Percentiles rank a stretch among this genome's conserved stretches.
These are phyloP conservation scores for Cephaloascus albidus DNA, from an alignment of 805 yeast species.

Conservation along the genomic window DNA sequence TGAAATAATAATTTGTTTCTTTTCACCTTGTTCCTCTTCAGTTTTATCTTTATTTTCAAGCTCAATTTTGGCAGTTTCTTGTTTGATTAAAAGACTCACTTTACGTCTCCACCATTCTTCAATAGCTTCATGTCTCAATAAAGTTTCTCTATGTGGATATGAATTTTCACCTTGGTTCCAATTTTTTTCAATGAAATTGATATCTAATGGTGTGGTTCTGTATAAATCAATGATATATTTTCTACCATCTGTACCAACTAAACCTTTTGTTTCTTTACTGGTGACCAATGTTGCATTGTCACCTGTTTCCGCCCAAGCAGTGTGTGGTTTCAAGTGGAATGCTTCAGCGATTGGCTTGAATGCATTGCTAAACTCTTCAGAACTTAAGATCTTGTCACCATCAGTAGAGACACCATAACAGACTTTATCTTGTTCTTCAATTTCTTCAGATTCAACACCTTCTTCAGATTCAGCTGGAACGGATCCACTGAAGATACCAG, in stretches of 20 bases:
- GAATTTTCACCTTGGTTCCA: conserved; percentile 32
- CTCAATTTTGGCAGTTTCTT: conserved; percentile 35
- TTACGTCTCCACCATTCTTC: conserved; percentile 82
- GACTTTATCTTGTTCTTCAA: conserved; percentile 37
- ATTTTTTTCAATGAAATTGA: conserved; percentile 59
- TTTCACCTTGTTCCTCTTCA: conserved; percentile 21
- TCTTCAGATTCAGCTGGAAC: conserved; percentile 28
- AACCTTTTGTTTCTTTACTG: conserved; percentile 77
- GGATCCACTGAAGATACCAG: conserved; percentile 62
- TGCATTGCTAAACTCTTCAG: conserved; percentile 42
- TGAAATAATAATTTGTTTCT: conserved; percentile 44
- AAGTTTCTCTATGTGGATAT: conserved; percentile 77
- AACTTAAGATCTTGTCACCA: conserved; percentile 35
- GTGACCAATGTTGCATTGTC: conserved; percentile 43
- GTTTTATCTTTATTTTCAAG: conserved; percentile 21
- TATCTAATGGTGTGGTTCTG: conserved; percentile 78
- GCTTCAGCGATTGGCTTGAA: conserved; percentile 59
- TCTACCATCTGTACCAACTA: conserved; percentile 78
- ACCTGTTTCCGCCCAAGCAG: conserved; percentile 39
- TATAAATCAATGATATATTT: conserved; percentile 77
- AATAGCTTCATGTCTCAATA: conserved; percentile 80
- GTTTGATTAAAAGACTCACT: conserved; percentile 42
- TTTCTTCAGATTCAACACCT: conserved; percentile 21
- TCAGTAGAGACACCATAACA: conserved; percentile 71
- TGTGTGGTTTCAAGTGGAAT: conserved; percentile 70